Percentiles rank a stretch among this genome's conserved stretches.
Conservation (phyloP, 106 monocot species). For the Triglochin maritima region DNA sequence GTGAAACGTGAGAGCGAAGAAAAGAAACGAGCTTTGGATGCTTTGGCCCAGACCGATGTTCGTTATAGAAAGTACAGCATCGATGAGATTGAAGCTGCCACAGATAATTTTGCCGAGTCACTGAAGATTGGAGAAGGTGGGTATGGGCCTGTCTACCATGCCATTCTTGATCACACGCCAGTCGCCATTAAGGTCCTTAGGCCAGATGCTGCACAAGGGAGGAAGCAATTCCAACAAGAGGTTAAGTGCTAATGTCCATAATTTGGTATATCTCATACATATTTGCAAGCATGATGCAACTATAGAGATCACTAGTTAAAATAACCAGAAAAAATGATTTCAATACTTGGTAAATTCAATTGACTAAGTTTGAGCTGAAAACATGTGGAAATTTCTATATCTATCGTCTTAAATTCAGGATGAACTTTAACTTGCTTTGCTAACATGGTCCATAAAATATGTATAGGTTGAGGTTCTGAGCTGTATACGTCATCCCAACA, state of each 20-base stretch:
- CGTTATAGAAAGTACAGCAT: conserved; percentile 32
- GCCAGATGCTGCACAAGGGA: conserved; percentile 31
- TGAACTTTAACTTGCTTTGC: too few species aligned
- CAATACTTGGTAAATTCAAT: too few species aligned
- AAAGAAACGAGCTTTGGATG: conserved; percentile 20
- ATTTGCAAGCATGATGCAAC: too few species aligned
- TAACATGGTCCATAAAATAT: too few species aligned
- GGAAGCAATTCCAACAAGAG: conserved; percentile 36
- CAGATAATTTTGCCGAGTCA: conserved; percentile 11
- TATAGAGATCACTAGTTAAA: too few species aligned
- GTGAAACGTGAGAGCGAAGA: conserved; percentile 20
- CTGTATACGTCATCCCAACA: conserved; percentile 75
- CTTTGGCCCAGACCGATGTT: conserved; percentile 10
- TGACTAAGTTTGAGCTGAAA: too few species aligned
- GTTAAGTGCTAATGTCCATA: not conserved
- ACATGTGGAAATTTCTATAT: too few species aligned
- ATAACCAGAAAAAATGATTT: too few species aligned
- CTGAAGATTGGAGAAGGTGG: conserved; percentile 32
- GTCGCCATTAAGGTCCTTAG: conserved; percentile 31
- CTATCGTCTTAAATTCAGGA: too few species aligned
- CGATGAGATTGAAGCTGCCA: conserved; percentile 26
- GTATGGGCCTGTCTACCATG: conserved; percentile 25
- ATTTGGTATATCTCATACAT: too few species aligned
- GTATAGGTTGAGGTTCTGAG: conserved; percentile 43
- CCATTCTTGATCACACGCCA: conserved; percentile 21